phyloP scores from a whole-genome alignment of 306 rosid species.

The Morella rubra region DNA sequence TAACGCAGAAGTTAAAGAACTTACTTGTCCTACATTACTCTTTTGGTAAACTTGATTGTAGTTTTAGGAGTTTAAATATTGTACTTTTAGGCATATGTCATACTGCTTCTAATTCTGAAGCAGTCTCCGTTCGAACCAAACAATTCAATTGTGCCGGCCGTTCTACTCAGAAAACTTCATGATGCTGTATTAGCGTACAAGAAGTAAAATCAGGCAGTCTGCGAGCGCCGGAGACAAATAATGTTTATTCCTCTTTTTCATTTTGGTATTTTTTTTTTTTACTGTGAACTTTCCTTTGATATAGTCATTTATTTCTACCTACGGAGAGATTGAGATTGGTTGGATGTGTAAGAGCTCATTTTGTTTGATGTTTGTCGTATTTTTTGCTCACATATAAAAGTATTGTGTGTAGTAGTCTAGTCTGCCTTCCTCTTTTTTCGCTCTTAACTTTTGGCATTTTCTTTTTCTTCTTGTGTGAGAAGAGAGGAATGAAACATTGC shows the following conservation, averaged over 20 bases:
- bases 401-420: neutral
- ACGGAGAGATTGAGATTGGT: neutral
- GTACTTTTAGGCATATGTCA: neutral
- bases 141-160: neutral
- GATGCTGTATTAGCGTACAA: neutral
- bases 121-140: neutral
- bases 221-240: neutral
- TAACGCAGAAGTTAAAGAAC: neutral
- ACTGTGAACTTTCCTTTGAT: neutral
- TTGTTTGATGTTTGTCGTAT: neutral
- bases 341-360: neutral
- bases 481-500: neutral
- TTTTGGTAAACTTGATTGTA: neutral
- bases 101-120: neutral
- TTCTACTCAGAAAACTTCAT: neutral
- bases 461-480: neutral
- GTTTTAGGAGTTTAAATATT: neutral
- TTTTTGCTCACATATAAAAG: neutral
- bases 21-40: neutral
- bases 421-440: slow-evolving; percentile 7
- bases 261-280: neutral
- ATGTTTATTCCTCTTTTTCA: neutral
- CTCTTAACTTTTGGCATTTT: neutral
- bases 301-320: neutral
- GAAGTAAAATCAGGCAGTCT: neutral